phyloP scores from a whole-genome alignment of 768 basidiomycete genomes.

The Serendipita sp. region DNA sequence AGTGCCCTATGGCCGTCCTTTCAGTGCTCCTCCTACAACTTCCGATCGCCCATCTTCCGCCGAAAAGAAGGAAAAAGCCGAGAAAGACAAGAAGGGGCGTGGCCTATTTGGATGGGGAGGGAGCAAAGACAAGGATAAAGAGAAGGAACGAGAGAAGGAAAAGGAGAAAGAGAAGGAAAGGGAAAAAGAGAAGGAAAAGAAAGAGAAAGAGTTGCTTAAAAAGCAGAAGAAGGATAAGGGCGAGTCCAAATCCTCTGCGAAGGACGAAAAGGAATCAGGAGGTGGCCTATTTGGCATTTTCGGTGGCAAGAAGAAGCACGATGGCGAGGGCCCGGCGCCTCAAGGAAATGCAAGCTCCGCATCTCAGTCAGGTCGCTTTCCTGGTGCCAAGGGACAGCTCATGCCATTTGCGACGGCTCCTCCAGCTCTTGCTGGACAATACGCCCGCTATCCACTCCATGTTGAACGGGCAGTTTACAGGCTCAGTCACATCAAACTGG shows the following conservation, averaged over 20 bases:
- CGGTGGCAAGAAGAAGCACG: constrained; percentile 73
- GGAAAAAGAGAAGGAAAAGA: constrained; percentile 37
- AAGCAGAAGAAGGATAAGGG: constrained; percentile 37
- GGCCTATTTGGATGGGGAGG: constrained; percentile 47
- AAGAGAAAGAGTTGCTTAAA: constrained; percentile 13
- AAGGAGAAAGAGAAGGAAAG: constrained; percentile 16
- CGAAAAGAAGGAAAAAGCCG: constrained; percentile 43
- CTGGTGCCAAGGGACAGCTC: constrained; percentile 16
- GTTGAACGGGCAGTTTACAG: constrained; percentile 97
- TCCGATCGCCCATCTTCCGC: constrained; percentile 21
- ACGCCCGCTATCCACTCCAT: constrained; percentile 89
- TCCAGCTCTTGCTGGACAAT: constrained; percentile 26
- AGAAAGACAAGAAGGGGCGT: constrained; percentile 35
- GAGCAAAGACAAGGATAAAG: constrained; percentile 48
- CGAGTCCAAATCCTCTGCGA: constrained; percentile 3
- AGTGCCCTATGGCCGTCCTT: constrained; percentile 15
- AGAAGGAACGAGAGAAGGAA: constrained; percentile 10
- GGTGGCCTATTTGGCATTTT: constrained; percentile 82
- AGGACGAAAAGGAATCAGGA: constrained; percentile 40
- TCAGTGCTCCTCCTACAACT: constrained; percentile 19
- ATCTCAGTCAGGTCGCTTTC: background rate
- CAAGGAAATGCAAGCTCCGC: background rate
- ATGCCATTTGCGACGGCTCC: constrained; percentile 44
- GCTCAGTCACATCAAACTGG: constrained; percentile 94
- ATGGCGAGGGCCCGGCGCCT: constrained; percentile 39